A percentile compares a stretch with the other conserved stretches of the same genome.
These are phyloP conservation scores for Rosa lucieae DNA, from an alignment of 306 rosid species.

Conservation along the genomic window DNA sequence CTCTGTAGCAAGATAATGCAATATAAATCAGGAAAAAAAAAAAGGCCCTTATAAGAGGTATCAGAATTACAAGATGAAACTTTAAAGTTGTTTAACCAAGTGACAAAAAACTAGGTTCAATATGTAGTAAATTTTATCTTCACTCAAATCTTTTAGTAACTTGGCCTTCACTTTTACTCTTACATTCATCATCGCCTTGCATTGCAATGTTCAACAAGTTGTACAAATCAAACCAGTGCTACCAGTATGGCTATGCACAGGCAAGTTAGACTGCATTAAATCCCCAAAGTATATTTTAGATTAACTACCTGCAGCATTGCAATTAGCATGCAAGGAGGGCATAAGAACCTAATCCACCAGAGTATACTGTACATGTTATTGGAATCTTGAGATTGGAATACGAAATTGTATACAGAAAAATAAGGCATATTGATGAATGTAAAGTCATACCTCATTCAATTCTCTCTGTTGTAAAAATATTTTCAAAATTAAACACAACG, in stretches of 20 bases:
- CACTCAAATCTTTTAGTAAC: neutral
- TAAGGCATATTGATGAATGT: neutral
- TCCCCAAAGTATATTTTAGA: slow-evolving; percentile 4
- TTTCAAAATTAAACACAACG: slow-evolving; percentile 86
- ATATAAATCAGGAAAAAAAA: slow-evolving; percentile 21
- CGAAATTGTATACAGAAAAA: slow-evolving; percentile 12
- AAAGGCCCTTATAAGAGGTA: neutral
- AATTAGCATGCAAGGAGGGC: slow-evolving; percentile 94
- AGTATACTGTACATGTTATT: slow-evolving; percentile 64
- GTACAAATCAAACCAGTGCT: neutral
- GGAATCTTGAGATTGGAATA: slow-evolving; percentile 28
- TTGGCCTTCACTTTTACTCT: neutral
- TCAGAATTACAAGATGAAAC: neutral
- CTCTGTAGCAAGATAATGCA: slow-evolving; percentile 49
- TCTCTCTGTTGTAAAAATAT: slow-evolving; percentile 95
- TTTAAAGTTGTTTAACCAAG: neutral
- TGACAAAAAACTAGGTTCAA: neutral
- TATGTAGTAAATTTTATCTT: neutral
- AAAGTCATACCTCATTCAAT: slow-evolving; percentile 72
- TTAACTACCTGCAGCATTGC: slow-evolving; percentile 83
- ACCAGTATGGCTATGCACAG: neutral
- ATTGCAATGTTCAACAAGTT: neutral
- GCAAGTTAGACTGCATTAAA: neutral
- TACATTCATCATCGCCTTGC: neutral
- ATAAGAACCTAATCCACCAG: slow-evolving; percentile 96